phyloP scores from a whole-genome alignment of 257 asterid genomes.

The Ajuga chamaepitys region DNA sequence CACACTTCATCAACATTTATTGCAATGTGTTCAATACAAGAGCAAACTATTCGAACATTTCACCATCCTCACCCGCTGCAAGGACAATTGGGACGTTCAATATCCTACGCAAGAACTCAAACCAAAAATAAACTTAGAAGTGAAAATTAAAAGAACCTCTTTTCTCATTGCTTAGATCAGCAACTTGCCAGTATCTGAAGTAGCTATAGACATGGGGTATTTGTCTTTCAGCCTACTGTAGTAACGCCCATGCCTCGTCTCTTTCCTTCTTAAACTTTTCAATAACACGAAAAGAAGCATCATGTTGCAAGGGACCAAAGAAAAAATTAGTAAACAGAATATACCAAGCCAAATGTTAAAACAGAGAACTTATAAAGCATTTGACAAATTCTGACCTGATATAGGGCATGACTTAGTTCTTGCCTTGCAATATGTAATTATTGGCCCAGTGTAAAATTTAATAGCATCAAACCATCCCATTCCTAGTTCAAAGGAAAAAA shows the following conservation, averaged over 20 bases:
- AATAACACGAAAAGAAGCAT: slow-evolving; percentile 98
- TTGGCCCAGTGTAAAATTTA: slow-evolving; percentile 89
- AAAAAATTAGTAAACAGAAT: slow-evolving; percentile 10
- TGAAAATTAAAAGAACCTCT: slow-evolving; percentile 55
- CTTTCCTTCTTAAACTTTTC: slow-evolving; percentile 96
- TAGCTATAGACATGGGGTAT: slow-evolving; percentile 48
- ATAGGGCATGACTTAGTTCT: slow-evolving; percentile 94
- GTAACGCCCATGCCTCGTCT: slow-evolving; percentile 81
- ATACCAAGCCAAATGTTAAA: not conserved
- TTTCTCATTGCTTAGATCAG: slow-evolving; percentile 80
- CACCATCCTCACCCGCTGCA: slow-evolving; percentile 75
- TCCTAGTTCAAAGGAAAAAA: slow-evolving; percentile 39
- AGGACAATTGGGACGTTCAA: slow-evolving; percentile 14
- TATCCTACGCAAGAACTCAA: slow-evolving; percentile 4
- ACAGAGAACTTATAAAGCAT: not conserved
- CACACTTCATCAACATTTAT: no score
- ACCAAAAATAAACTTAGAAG: not conserved
- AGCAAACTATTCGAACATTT: no score
- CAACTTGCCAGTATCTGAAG: slow-evolving; percentile 32
- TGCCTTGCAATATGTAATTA: slow-evolving; percentile 94
- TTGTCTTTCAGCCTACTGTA: slow-evolving; percentile 85
- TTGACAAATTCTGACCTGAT: slow-evolving; percentile 53
- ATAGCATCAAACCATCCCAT: slow-evolving; percentile 97
- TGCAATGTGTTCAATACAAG: no score
- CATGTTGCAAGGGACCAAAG: slow-evolving; percentile 56